Percentiles rank a stretch among this genome's conserved stretches.
Conservation (phyloP, 148 eudicot species). For the Rhododendron mucronatum region DNA sequence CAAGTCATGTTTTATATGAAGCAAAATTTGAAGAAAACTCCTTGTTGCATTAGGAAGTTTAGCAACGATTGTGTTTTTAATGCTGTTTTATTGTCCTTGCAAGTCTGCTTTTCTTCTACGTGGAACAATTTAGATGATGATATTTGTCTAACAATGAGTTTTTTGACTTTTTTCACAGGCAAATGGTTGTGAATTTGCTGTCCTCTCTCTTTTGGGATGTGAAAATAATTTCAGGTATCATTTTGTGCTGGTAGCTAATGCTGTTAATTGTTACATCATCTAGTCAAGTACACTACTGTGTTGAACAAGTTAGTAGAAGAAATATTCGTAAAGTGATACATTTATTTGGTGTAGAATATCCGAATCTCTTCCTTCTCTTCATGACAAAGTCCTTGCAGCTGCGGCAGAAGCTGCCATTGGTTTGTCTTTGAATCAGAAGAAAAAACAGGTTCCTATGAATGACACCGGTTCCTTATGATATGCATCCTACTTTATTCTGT, state of each 20-base stretch:
- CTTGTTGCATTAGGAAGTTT: background rate
- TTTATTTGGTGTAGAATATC: conserved; percentile 34
- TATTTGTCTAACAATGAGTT: background rate
- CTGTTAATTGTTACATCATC: background rate
- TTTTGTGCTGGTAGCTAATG: background rate
- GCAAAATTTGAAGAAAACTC: background rate
- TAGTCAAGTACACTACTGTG: background rate
- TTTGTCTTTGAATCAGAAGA: conserved; percentile 44
- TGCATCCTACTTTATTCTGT: background rate
- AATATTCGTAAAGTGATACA: background rate
- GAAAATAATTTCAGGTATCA: conserved; percentile 51
- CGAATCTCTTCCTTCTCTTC: conserved; percentile 67
- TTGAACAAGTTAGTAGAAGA: background rate
- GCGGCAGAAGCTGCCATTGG: conserved; percentile 63
- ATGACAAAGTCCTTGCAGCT: conserved; percentile 81
- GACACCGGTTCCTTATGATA: background rate
- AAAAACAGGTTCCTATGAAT: conserved; percentile 43
- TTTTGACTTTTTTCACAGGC: conserved; percentile 28
- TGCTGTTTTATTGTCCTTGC: background rate
- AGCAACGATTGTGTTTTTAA: background rate
- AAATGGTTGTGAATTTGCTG: conserved; percentile 64
- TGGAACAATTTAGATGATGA: no score
- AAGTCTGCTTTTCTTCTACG: conserved; percentile 3
- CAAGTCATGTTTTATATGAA: background rate
- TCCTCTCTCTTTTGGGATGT: conserved; percentile 47